Base-by-base conservation (phyloP, 169 alveolate species). In the Plasmodium cynomolgi region DNA sequence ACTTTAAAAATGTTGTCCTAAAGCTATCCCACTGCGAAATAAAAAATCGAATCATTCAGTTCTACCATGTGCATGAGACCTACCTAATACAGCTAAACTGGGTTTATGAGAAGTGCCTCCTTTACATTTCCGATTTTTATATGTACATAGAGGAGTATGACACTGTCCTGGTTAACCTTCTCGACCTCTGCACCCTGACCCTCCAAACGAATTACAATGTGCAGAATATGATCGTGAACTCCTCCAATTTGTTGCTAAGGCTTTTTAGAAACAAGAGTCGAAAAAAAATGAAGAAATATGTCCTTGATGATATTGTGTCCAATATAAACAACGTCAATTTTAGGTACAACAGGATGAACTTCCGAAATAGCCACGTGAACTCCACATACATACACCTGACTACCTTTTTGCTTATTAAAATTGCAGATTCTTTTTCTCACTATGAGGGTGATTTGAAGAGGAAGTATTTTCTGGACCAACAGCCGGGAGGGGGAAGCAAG, bases 171-270 rank as follows among this genome's bases (percentile, higher is more conserved):
- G 83, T 90, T 20, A 90, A 90, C 33, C 83, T 90, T 8, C 15
- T 90, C 0, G 94, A 90, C 37, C 23, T 80, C 0, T 90, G 94
- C 74, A 26, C 82, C 29, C 34, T 90, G 1, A 15, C 94, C 2
- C 82, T 90, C 82, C 94, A 90, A 31, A 79, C 79, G 33, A 79
- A 90, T 68, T 81, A 90, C 79, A 90, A 90, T 54, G 83, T 90
- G 0, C 94, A 90, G 54, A 81, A n/a, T 20, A 68, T 90, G 37
- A 90, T 90, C 20, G 15, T 80, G 15, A 58, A 90, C 13, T 90
- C 94, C 20, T 68, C 44, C 26, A 90, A 90, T 68, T 79, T 90
- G 26, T 33, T 90, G 20, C 17, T 90, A 20, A 80, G 37, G 6
- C 91, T 90, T 6, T 90, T 56, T 80, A 90, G 17, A 17, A 90